Conservation (phyloP, 108 stramenopile species). For the Pinguiococcus pyrenoidosus region DNA sequence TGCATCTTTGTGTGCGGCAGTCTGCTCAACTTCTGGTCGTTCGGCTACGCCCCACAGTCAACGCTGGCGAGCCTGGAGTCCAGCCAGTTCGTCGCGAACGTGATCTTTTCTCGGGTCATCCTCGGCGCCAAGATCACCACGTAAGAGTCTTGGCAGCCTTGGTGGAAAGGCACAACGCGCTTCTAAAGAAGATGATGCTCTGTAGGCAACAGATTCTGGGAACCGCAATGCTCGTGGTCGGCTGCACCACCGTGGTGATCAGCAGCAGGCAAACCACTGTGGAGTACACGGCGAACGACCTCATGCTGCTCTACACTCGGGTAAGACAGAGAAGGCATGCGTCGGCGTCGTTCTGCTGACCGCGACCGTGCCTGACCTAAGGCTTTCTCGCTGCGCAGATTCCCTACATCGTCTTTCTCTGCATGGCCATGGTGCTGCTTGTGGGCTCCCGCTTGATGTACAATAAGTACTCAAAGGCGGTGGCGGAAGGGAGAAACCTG, state of each 20-base stretch:
- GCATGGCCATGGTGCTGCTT: neutral
- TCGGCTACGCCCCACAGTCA: conserved; percentile 36
- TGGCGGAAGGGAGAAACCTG: neutral
- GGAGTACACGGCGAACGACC: conserved; percentile 9
- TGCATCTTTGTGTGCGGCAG: conserved; percentile 39
- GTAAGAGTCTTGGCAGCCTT: conserved; percentile 35
- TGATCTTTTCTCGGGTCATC: conserved; percentile 38
- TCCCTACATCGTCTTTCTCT: no score
- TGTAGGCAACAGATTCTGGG: no score
- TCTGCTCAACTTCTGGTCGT: conserved; percentile 43
- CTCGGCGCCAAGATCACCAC: conserved; percentile 27
- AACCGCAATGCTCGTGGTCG: no score
- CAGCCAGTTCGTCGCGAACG: conserved; percentile 45
- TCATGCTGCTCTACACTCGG: neutral
- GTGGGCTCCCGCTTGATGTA: no score
- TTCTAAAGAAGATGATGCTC: no score
- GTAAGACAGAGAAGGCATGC: no score
- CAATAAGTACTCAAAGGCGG: neutral
- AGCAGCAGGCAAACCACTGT: conserved; percentile 34
- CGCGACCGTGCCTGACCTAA: no score
- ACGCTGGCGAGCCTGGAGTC: conserved; percentile 41
- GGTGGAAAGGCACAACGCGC: no score
- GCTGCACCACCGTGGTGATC: no score
- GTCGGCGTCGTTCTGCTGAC: no score
- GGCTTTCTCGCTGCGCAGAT: no score